phyloP scores from a whole-genome alignment of 2,329 filamentous ascomycete genomes.

The Pseudocercospora eumusae region DNA sequence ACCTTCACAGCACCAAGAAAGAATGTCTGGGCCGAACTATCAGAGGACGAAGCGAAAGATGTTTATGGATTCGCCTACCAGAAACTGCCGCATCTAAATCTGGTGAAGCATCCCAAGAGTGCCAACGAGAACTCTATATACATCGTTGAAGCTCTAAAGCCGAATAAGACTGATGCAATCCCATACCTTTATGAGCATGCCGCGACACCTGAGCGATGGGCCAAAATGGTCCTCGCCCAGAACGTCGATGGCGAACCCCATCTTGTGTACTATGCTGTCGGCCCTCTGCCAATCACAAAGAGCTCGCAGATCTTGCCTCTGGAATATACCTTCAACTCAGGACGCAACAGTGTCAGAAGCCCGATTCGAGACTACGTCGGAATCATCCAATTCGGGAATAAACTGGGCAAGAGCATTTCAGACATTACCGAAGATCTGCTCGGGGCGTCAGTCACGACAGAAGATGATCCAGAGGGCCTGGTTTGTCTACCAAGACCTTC shows the following conservation, averaged over 20 bases:
- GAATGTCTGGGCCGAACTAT: slow-evolving; percentile 48
- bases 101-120: slow-evolving; percentile 30
- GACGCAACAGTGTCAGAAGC: slow-evolving; percentile 40
- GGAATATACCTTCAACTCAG: slow-evolving; percentile 47
- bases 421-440: slow-evolving; percentile 52
- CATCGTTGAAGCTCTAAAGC: slow-evolving; percentile 45
- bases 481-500: slow-evolving; percentile 45
- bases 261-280: slow-evolving; percentile 51
- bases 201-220: slow-evolving; percentile 46
- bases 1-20: slow-evolving; percentile 43
- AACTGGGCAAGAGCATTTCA: slow-evolving; percentile 40
- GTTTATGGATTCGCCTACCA: slow-evolving; percentile 46
- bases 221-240: slow-evolving; percentile 49
- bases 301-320: slow-evolving; percentile 44
- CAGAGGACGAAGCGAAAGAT: slow-evolving; percentile 42
- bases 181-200: slow-evolving; percentile 47
- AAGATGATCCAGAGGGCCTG: slow-evolving; percentile 43
- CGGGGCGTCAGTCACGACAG: slow-evolving; percentile 43
- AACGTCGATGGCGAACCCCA: slow-evolving; percentile 44
- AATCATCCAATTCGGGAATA: slow-evolving; percentile 28
- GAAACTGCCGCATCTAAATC: slow-evolving; percentile 34
- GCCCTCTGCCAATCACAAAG: slow-evolving; percentile 52
- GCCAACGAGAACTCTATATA: slow-evolving; percentile 35
- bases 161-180: slow-evolving; percentile 55
- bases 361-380: slow-evolving; percentile 34